Evolutionary conservation across 345 rosid species (phyloP).

Genomic region (Cardiospermum halicacabum): DNA sequence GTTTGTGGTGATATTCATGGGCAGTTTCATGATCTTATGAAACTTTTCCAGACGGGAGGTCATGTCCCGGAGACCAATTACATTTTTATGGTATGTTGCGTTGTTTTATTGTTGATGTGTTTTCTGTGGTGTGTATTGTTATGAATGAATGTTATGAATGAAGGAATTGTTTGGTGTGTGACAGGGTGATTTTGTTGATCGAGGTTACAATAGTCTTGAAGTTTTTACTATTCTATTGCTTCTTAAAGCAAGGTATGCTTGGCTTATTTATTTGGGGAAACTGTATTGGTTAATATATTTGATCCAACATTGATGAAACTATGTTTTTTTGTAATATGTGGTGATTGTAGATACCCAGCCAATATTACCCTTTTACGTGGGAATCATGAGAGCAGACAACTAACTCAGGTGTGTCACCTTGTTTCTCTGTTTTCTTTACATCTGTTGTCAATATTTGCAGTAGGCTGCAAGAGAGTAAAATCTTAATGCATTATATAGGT

Average conservation of each 20-base stretch:
- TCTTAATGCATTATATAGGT: constrained; percentile 1
- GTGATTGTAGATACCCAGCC: constrained; percentile 76
- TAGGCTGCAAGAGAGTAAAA: not conserved
- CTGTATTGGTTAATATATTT: not conserved
- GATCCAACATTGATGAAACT: not conserved
- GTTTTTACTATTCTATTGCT: constrained; percentile 93
- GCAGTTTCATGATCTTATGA: constrained; percentile 98
- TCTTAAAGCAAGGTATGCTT: constrained; percentile 79
- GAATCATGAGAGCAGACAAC: constrained; percentile 98
- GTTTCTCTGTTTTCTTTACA: not conserved
- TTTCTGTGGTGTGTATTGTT: not conserved
- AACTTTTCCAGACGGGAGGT: constrained; percentile 98
- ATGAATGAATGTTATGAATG: not conserved
- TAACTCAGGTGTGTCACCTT: constrained; percentile 71
- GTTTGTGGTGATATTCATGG: constrained; percentile 99
- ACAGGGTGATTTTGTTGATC: constrained; percentile 94
- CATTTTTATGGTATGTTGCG: constrained; percentile 74
- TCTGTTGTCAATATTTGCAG: not conserved
- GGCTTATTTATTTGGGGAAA: not conserved
- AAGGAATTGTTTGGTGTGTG: constrained; percentile 14
- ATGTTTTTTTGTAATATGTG: not conserved
- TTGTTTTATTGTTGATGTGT: not conserved
- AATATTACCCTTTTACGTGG: constrained; percentile 98
- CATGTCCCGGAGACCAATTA: constrained; percentile 98
- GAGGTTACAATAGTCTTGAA: constrained; percentile 97